phyloP scores from a whole-genome alignment of 2,329 filamentous ascomycete genomes.

The Mariannaea elegans region DNA sequence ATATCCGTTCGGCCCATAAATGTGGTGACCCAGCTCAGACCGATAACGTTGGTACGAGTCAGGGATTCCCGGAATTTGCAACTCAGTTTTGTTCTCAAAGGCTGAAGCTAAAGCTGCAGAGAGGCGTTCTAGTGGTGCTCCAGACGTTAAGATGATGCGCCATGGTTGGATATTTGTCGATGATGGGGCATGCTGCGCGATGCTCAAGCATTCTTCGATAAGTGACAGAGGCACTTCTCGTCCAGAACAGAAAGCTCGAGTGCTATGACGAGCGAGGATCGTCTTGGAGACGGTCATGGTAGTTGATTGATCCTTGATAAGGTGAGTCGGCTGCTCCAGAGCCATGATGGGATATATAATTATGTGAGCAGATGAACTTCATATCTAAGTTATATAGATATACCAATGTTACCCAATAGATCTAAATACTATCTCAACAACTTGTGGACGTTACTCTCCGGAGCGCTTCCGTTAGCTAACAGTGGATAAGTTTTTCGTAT shows the following conservation, averaged over 20 bases:
- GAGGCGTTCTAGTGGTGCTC: neutral
- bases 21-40: constrained; percentile 23
- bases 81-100: neutral
- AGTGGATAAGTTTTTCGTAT: no score
- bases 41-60: constrained; percentile 21
- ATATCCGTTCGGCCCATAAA: constrained; percentile 27
- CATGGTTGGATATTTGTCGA: constrained; percentile 24
- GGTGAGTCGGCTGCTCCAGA: no score
- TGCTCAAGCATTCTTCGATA: constrained; percentile 15
- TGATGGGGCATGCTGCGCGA: constrained; percentile 23
- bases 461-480: no score
- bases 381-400: no score
- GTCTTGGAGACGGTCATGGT: constrained; percentile 3
- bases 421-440: no score
- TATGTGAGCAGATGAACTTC: no score
- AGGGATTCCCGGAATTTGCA: constrained; percentile 5
- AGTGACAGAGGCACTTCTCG: neutral
- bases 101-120: neutral
- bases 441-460: no score
- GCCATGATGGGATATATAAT: no score
- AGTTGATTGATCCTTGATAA: no score
- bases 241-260: constrained; percentile 12
- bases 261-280: constrained; percentile 12
- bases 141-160: constrained; percentile 14
- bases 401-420: no score